These are phyloP conservation scores for Haematococcus lacustris DNA, from an alignment of 139 green algal genomes.

Conservation along the genomic window DNA sequence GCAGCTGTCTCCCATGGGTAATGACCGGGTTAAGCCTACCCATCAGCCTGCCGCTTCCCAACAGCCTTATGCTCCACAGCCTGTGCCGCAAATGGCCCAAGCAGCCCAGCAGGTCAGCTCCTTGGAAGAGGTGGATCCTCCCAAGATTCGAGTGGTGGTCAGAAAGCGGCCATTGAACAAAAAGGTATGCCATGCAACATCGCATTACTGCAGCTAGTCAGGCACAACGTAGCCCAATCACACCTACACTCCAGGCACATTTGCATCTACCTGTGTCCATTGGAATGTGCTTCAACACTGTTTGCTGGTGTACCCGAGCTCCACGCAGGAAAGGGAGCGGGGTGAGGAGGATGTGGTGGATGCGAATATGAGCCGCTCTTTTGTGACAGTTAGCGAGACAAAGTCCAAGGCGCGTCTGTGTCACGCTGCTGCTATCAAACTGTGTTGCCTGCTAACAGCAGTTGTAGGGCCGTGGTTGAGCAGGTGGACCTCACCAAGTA, in stretches of 20 bases:
- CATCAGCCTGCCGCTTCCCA: background rate
- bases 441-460: background rate
- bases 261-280: no score
- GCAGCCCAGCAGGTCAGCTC: no score
- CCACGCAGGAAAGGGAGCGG: conserved; percentile 69
- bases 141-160: conserved; percentile 86
- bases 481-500: conserved; percentile 90
- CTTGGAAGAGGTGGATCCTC: conserved; percentile 27
- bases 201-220: background rate
- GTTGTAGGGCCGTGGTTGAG: background rate
- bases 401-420: conserved; percentile 48
- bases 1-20: conserved; percentile 22
- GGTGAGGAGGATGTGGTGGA: conserved; percentile 87
- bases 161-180: conserved; percentile 90
- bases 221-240: background rate
- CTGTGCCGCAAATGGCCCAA: no score
- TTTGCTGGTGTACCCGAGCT: no score
- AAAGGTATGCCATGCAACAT: conserved; percentile 63
- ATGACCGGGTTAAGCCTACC: background rate
- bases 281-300: no score
- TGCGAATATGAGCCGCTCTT: conserved; percentile 40
- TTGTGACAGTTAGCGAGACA: conserved; percentile 80
- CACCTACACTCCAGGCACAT: no score
- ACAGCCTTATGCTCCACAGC: background rate
- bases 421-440: background rate